These are phyloP conservation scores for Fusarium albidum DNA, from an alignment of 2,329 filamentous ascomycete genomes.

Conservation along the genomic window DNA sequence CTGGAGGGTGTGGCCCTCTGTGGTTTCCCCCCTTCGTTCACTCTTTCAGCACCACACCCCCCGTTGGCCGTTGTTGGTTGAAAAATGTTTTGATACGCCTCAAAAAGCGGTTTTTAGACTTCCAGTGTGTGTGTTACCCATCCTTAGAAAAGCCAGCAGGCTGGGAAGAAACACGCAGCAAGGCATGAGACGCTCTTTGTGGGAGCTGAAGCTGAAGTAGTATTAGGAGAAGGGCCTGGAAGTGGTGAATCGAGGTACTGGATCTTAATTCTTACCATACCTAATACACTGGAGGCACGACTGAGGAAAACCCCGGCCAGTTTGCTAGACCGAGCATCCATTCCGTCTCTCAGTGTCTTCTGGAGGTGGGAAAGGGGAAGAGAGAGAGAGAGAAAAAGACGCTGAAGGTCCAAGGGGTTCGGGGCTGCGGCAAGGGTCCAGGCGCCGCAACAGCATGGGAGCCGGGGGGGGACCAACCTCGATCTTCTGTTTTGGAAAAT, in stretches of 20 bases:
- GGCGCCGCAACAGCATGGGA: slow-evolving; percentile 16
- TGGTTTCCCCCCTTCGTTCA: slow-evolving; percentile 21
- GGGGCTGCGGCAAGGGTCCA: slow-evolving; percentile 2
- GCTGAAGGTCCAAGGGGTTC: slow-evolving; percentile 1
- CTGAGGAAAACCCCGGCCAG: background rate
- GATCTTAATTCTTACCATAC: background rate
- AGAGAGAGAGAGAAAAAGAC: background rate
- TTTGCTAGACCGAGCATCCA: too few species aligned
- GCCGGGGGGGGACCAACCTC: slow-evolving; percentile 14
- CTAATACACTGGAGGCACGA: background rate
- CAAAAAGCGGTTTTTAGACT: slow-evolving; percentile 37
- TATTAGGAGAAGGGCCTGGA: background rate
- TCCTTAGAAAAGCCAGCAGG: slow-evolving; percentile 21
- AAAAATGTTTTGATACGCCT: slow-evolving; percentile 36
- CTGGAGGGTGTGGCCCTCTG: slow-evolving; percentile 37
- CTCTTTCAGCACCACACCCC: slow-evolving; percentile 34
- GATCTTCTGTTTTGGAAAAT: slow-evolving; percentile 5
- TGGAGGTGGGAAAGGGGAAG: background rate
- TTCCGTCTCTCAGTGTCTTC: background rate
- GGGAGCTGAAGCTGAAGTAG: background rate
- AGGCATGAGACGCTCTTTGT: background rate
- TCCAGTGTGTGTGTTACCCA: slow-evolving; percentile 29
- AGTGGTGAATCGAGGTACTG: slow-evolving; percentile 7
- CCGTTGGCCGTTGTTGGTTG: slow-evolving; percentile 37
- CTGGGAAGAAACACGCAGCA: slow-evolving; percentile 3